phyloP scores from a whole-genome alignment of 2,329 filamentous ascomycete species.

The Cylindrodendrum hubeiense region DNA sequence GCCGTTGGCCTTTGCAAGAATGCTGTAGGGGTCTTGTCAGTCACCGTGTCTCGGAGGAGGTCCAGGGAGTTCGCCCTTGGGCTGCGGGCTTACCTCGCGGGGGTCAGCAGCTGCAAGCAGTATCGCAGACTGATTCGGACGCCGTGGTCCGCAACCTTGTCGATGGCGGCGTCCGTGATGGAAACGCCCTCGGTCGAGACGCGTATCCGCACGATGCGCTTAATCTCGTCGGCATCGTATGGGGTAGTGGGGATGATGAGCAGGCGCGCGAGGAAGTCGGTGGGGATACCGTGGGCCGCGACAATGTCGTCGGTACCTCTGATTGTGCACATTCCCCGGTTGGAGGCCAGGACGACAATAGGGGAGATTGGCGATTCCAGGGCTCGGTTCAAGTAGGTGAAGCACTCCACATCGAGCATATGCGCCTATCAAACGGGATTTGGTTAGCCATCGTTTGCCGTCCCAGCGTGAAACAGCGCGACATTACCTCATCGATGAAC shows the following conservation, averaged over 20 bases:
- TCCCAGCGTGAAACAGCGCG: constrained; percentile 29
- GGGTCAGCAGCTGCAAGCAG: constrained; percentile 90
- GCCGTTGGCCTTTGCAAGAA: constrained; percentile 88
- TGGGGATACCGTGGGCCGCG: constrained; percentile 92
- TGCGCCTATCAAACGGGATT: constrained; percentile 75
- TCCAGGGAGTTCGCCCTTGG: constrained; percentile 33
- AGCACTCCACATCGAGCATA: constrained; percentile 99
- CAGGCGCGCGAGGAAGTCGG: constrained; percentile 92
- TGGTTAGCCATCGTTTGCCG: constrained; percentile 38
- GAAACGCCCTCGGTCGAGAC: constrained; percentile 84
- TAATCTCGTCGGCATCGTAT: constrained; percentile 90
- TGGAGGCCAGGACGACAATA: constrained; percentile 97
- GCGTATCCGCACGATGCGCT: constrained; percentile 88
- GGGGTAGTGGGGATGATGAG: constrained; percentile 96
- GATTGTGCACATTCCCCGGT: constrained; percentile 93
- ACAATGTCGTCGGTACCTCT: constrained; percentile 86
- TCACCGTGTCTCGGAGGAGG: constrained; percentile 46
- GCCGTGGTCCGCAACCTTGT: constrained; percentile 88
- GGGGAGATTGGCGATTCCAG: constrained; percentile 94
- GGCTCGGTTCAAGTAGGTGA: constrained; percentile 98
- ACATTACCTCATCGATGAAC: constrained; percentile 93
- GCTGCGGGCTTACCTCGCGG: constrained; percentile 71
- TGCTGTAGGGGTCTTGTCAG: constrained; percentile 64
- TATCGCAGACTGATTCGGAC: constrained; percentile 92
- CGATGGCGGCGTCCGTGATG: constrained; percentile 84